These are phyloP conservation scores for Sporothrix euskadiensis DNA, from an alignment of 2,329 filamentous ascomycete species.

Conservation along the genomic window DNA sequence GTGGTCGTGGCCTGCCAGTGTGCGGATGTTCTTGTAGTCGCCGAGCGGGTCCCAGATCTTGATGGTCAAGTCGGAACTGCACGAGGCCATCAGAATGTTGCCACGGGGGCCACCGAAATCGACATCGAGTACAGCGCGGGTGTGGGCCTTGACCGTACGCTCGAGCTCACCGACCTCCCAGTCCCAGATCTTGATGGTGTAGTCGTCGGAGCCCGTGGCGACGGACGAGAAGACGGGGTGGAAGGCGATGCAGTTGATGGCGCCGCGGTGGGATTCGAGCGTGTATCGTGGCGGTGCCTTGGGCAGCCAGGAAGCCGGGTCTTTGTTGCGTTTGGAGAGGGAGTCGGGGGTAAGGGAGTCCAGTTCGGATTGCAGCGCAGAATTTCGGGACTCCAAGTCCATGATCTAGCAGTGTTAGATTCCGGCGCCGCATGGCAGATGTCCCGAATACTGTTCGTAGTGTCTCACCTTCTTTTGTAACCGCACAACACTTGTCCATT, in stretches of 20 bases:
- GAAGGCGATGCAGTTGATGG: conserved; percentile 86
- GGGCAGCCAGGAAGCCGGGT: conserved; percentile 86
- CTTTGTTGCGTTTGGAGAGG: conserved; percentile 75
- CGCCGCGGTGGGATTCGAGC: conserved; percentile 76
- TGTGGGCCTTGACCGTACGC: conserved; percentile 87
- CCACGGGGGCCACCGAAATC: conserved; percentile 87
- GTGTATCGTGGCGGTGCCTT: conserved; percentile 76
- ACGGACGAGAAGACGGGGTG: conserved; percentile 89
- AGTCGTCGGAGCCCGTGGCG: conserved; percentile 88
- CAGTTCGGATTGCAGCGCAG: conserved; percentile 75
- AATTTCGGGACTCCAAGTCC: conserved; percentile 79
- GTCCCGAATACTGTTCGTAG: neutral
- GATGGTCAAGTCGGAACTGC: conserved; percentile 86
- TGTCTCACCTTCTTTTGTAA: conserved; percentile 83
- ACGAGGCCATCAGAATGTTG: conserved; percentile 75
- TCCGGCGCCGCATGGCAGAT: neutral
- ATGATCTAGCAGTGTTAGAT: conserved; percentile 65
- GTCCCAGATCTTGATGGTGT: conserved; percentile 95
- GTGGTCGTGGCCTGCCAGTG: conserved; percentile 87
- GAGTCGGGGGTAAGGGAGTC: conserved; percentile 78
- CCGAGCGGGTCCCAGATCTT: conserved; percentile 92
- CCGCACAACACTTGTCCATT: conserved; percentile 94
- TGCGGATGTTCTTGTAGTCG: conserved; percentile 94
- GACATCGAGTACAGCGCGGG: conserved; percentile 81
- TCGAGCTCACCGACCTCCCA: conserved; percentile 93